Conservation (phyloP, 768 basidiomycete genomes). For the Psilocybe cubensis region DNA sequence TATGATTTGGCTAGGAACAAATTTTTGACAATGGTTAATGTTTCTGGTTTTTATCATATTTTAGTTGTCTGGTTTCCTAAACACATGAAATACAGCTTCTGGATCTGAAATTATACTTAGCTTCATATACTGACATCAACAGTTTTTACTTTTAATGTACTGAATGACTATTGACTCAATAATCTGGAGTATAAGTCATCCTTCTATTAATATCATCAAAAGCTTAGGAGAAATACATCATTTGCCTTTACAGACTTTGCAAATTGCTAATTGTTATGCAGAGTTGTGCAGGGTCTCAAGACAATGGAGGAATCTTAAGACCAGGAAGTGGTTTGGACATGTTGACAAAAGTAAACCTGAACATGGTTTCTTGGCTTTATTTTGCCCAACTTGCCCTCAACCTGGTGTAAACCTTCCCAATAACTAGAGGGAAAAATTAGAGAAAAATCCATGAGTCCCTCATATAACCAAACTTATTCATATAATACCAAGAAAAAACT, state of each 20-base stretch:
- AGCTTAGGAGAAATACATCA: slow-evolving; percentile 9
- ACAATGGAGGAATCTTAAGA: slow-evolving; percentile 17
- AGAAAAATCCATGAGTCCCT: not conserved
- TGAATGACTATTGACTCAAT: slow-evolving; percentile 9
- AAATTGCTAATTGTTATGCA: slow-evolving; percentile 17
- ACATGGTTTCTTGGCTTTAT: slow-evolving; percentile 11
- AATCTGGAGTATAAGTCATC: slow-evolving; percentile 15
- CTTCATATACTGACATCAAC: slow-evolving; percentile 10
- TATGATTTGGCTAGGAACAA: not conserved
- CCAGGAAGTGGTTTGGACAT: slow-evolving; percentile 10
- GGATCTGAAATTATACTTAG: slow-evolving; percentile 3
- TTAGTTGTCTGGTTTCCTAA: not conserved
- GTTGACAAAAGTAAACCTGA: not conserved
- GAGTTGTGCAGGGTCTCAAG: slow-evolving; percentile 18
- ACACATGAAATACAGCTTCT: slow-evolving; percentile 1
- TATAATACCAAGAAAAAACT: no score
- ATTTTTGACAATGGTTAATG: not conserved
- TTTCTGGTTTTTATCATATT: slow-evolving; percentile 1
- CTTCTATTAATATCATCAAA: slow-evolving; percentile 11
- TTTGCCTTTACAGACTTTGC: not conserved
- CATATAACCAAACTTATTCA: not conserved
- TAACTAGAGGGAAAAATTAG: slow-evolving; percentile 9
- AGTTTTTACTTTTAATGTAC: slow-evolving; percentile 13
- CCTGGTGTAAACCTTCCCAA: slow-evolving; percentile 21
- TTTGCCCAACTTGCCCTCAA: slow-evolving; percentile 26